These are phyloP conservation scores for Chrysoporthe austroafricana DNA, from an alignment of 2,329 filamentous ascomycete genomes.

Conservation along the genomic window DNA sequence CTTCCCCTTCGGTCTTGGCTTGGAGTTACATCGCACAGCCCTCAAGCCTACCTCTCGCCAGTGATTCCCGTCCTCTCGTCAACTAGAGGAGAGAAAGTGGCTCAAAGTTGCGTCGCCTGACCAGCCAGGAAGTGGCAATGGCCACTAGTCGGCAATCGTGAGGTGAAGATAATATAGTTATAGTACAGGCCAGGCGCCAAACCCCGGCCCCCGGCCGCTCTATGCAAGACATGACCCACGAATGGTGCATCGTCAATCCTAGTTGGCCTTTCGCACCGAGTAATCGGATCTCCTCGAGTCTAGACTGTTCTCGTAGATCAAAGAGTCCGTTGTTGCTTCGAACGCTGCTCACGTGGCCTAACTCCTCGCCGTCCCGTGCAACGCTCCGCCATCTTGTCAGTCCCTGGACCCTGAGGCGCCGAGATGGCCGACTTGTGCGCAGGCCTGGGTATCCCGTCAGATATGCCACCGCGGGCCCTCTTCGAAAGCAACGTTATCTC, in stretches of 20 bases:
- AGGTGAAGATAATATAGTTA: not conserved
- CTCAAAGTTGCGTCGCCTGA: not conserved
- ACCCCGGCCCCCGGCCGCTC: not conserved
- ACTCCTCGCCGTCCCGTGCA: too few species aligned
- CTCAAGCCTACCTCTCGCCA: not conserved
- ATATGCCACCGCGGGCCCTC: not conserved
- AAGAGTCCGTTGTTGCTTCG: too few species aligned
- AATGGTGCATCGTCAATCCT: not conserved
- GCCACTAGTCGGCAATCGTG: not conserved
- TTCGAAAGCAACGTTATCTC: not conserved
- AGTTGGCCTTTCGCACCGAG: not conserved
- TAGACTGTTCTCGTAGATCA: too few species aligned
- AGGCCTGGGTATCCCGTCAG: too few species aligned
- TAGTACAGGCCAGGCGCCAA: not conserved
- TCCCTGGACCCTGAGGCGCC: too few species aligned
- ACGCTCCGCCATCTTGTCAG: too few species aligned
- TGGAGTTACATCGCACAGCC: not conserved
- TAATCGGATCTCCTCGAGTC: too few species aligned
- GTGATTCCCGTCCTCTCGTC: too few species aligned
- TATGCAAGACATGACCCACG: not conserved
- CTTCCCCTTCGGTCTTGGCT: not conserved
- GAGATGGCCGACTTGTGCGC: too few species aligned
- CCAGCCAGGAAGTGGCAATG: not conserved
- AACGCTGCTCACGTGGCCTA: too few species aligned
- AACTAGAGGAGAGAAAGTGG: not conserved